Evolutionary conservation across 1,284 basidiomycete genomes (phyloP), one percentile per base, ranked within the genome.

Genomic region (Boletellus deceptivus): DNA sequence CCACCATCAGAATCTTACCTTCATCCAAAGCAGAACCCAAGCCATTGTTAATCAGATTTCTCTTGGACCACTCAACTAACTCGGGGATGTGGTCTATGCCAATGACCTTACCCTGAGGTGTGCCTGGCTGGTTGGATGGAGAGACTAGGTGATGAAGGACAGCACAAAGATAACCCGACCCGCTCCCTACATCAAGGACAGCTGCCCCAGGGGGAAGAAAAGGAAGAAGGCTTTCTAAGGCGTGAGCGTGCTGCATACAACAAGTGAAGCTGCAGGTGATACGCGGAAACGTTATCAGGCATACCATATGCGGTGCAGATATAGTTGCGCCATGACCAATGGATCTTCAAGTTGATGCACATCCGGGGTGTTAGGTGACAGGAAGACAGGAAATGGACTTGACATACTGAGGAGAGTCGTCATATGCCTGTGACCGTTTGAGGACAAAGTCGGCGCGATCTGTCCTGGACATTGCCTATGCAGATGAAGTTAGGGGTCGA

Each of bases 11-110:
- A 35, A 96, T 83, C 46, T 68, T 66, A 25, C 77, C 75, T 16
- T 69, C 63, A 2, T 82, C 72, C 25, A 92, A 41, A 0, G 77
- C 79, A 1, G 68, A 55, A 0, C 73, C 76, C 1, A 89, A 70
- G 0, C 89, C 90, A 59, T 94, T 91, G 10, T 73, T 75, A 35
- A 69, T 70, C 11, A 98, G 70, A 62, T 97, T 98, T 17, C 68
- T 56, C 7, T 77, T 68, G 0, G 89, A 89, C 75, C 84, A 82
- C 4, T 88, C 78, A 2, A 86, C 83, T 10, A 97, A 78, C 58
- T 86, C 83, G 0, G 80, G 76, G 56, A 99, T 85, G 67, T 99
- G 96, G 48, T 99, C 96, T 56, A 99, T 91, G 2, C 93, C 95
- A 13, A 97, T 75, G 3, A 98, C 87, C 54, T 75, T 85, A 7